Evolutionary conservation across 2,329 filamentous ascomycete genomes (phyloP).

Genomic region (Chrysoporthe deuterocubensis): DNA sequence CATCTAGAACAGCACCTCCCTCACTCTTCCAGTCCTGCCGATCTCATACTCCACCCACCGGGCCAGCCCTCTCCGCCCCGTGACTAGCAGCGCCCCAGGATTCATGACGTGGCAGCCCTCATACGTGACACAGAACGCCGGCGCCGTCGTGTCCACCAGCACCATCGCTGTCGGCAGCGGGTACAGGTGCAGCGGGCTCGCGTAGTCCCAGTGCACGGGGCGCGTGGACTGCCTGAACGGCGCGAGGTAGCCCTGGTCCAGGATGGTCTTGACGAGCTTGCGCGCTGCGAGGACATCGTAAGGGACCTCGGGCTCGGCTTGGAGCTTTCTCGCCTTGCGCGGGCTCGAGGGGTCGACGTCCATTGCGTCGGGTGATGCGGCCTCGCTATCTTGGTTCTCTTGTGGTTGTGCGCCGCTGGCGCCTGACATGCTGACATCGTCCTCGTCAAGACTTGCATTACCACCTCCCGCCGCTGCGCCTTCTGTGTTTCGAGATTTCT

Average conservation of each 20-base stretch:
- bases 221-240: conserved; percentile 82
- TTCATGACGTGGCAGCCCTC: conserved; percentile 97
- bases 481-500: conserved; percentile 39
- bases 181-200: conserved; percentile 77
- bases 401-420: conserved; percentile 32
- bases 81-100: conserved; percentile 75
- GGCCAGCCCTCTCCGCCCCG: conserved; percentile 69
- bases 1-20: conserved; percentile 62
- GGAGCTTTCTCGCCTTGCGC: conserved; percentile 23
- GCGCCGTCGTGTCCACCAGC: conserved; percentile 79
- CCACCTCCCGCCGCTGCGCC: conserved; percentile 40
- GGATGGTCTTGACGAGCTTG: conserved; percentile 84
- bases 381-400: conserved; percentile 32
- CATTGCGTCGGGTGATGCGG: conserved; percentile 40
- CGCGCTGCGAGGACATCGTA: conserved; percentile 65
- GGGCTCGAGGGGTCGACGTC: conserved; percentile 44
- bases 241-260: conserved; percentile 87
- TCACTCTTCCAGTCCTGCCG: conserved; percentile 63
- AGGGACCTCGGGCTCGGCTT: conserved; percentile 37
- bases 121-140: conserved; percentile 86
- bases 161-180: conserved; percentile 85
- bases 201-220: conserved; percentile 90
- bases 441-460: conserved; percentile 29
- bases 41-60: conserved; percentile 90
- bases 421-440: conserved; percentile 40